Evolutionary conservation across 2,329 filamentous ascomycete genomes (phyloP).

Genomic region (Talaromyces sp.): DNA sequence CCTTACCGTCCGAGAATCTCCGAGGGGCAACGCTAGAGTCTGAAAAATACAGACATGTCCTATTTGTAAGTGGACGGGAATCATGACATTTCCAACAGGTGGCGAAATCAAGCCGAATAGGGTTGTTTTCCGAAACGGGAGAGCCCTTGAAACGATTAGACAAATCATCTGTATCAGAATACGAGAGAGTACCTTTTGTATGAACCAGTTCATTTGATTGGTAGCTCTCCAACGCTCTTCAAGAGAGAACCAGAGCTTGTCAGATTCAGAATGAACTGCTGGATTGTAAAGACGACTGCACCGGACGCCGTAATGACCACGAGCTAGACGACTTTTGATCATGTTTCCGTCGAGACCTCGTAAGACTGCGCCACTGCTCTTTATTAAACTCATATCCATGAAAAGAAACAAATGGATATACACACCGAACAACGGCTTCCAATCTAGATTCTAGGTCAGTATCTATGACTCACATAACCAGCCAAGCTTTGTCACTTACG

Average conservation of each 20-base stretch:
- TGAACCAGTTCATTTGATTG: conserved; percentile 17
- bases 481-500: conserved; percentile 16
- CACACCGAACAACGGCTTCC: conserved; percentile 22
- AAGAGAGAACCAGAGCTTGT: conserved; percentile 5
- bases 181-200: conserved; percentile 15
- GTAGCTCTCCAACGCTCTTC: conserved; percentile 4
- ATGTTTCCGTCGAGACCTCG: conserved; percentile 19
- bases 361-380: conserved; percentile 18
- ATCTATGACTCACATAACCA: no score
- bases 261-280: neutral
- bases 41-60: no score
- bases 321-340: conserved; percentile 16
- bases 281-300: fast-evolving
- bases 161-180: neutral
- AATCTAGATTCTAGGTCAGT: conserved; percentile 14
- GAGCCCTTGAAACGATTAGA: conserved; percentile 10
- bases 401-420: neutral
- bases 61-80: no score
- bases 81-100: fast-evolving
- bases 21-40: conserved; percentile 4
- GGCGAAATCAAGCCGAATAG: conserved; percentile 12
- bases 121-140: conserved; percentile 13
- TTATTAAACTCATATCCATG: neutral
- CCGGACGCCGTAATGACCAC: conserved; percentile 14
- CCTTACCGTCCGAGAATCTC: neutral